Base-by-base conservation (phyloP, 257 asterid species). In the Gynochthodes officinalis region DNA sequence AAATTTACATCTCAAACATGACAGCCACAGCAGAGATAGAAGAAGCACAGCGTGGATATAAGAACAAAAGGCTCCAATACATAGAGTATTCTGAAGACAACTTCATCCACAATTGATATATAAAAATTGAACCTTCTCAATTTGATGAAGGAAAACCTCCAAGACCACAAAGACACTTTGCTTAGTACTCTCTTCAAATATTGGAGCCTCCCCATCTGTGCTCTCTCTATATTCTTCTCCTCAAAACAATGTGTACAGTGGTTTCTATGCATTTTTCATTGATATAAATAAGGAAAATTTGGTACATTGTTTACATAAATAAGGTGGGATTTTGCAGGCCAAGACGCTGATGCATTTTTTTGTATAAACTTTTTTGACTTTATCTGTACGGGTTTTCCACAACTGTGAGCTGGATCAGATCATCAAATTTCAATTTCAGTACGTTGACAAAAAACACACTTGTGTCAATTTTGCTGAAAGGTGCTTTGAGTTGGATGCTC, bases 21-120 rank as follows among this genome's bases (percentile, higher is more conserved):
- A 12, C 72, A 67, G 72, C 72, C 72, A 23, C 59, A 67, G 65
- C 64, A 82, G 70, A 82, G 82, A 66, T 77, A 81, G 86, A 86
- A 86, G 81, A 82, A 71, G 71, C 87, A 81, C 64, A 86, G 74
- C 3, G 87, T 69, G 63, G 86, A 84, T n/a, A 86, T 73, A 12
- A 86, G 82, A 79, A 84, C 85, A 73, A 84, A 48, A 73, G 82
- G 84, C 77, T 86, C 91, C 4, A 69, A 77, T 2, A 75, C 80
- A 21, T 83, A 82, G 58, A 82, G 77, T 63, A 86, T 68, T 82
- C 80, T 82, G 84, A 86, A 86, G 39, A 84, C 70, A 48, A 84
- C 80, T 40, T 74, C 85, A 67, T 84, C 87, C 42, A 77, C 73
- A 25, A 80, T 21, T 71, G 85, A 82, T 52, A 70, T 21, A 43